phyloP scores from a whole-genome alignment of 2,329 filamentous ascomycete genomes.

The Talaromyces sp. region DNA sequence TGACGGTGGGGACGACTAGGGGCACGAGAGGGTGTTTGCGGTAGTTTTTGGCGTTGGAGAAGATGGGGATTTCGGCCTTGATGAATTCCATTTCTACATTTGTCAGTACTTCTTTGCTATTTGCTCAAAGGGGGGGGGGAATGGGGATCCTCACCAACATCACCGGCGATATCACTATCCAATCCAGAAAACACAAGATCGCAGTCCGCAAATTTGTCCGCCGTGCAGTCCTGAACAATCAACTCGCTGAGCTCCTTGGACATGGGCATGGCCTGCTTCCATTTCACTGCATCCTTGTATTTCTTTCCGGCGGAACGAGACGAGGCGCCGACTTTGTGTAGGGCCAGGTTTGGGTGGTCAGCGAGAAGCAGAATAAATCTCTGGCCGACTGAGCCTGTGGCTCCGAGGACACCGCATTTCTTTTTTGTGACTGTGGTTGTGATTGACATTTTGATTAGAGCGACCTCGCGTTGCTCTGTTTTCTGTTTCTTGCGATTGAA shows the following conservation, averaged over 20 bases:
- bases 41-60: conserved; percentile 98
- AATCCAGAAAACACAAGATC: conserved; percentile 91
- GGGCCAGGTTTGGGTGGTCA: conserved; percentile 79
- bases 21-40: conserved; percentile 86
- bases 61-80: conserved; percentile 82
- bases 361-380: conserved; percentile 91
- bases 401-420: conserved; percentile 68
- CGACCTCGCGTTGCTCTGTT: neutral
- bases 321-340: conserved; percentile 87
- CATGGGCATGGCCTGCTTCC: conserved; percentile 90
- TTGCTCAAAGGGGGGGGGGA: neutral
- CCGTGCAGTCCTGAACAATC: conserved; percentile 79
- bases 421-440: conserved; percentile 36
- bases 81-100: conserved; percentile 84
- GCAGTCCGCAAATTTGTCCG: conserved; percentile 81
- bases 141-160: conserved; percentile 68
- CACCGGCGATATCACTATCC: conserved; percentile 87
- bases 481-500: neutral
- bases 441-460: conserved; percentile 29
- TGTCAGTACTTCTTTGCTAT: conserved; percentile 9
- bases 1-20: conserved; percentile 92
- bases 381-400: conserved; percentile 91
- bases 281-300: conserved; percentile 89
- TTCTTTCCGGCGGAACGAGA: conserved; percentile 86
- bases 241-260: conserved; percentile 71